Evolutionary conservation across 768 basidiomycete genomes (phyloP), one percentile per base, ranked within the genome.

Genomic region (Boletales sp.): DNA sequence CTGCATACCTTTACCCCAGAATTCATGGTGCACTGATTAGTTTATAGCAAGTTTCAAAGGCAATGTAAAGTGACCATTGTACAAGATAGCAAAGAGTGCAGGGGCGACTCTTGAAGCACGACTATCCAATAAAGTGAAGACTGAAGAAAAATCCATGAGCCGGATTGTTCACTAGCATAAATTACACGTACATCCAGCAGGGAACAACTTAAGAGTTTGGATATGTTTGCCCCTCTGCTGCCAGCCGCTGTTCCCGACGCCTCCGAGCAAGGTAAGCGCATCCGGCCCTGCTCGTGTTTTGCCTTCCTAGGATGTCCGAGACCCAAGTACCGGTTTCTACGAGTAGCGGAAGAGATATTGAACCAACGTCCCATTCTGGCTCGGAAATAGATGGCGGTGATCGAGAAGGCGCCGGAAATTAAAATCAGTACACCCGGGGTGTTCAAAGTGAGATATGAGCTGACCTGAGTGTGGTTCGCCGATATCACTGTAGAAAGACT

Each of bases 261-360:
- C 69, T 70, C 48, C 75, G 73, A 14, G 87, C 82, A 48, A 79
- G 69, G 51, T 86, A 68, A 10, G 91, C 93, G 51, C 79, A 77
- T 1, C 87, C 91, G 1, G 83, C 90, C 13, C 90, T 76, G 64
- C 90, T 93, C 30, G 79, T 82, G 57, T 81, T 92, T 55, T 79
- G 74, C 52, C 84, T 72, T 1, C 82, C 81, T 7, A 97, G 71
- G 49, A 73, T 62, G 52, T 79, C 74, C 30, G 82, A 85, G 47
- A 95, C 84, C 94, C 93, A 97, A 66, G 77, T 83, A 0, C 93
- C 94, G 31, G 85, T 83, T 40, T 84, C 81, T 3, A 81, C 84
- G 39, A 94, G 73, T 51, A 78, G 69, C n/a, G 82, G 77, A 36
- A 94, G 69, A 59, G 91, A 79, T 38, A 78, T 47, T 4, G 79